Evolutionary conservation across 345 rosid species (phyloP).

Genomic region (Raphanus sativus): DNA sequence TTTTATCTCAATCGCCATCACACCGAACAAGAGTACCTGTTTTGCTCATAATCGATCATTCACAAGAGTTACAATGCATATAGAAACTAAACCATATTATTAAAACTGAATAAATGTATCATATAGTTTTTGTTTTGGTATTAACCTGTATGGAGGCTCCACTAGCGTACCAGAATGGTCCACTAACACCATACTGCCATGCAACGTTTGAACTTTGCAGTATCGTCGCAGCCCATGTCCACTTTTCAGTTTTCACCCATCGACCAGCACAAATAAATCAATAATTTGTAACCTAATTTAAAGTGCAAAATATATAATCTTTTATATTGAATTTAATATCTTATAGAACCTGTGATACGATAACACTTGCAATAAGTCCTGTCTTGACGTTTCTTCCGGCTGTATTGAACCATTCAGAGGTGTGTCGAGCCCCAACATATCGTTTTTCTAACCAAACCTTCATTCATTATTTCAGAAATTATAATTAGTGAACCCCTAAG

Average conservation of each 20-base stretch:
- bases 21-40: constrained; percentile 84
- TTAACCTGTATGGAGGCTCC: constrained; percentile 93
- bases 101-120: background rate
- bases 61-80: background rate
- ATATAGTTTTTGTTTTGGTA: background rate
- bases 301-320: background rate
- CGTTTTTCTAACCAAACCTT: constrained; percentile 85
- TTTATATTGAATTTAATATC: background rate
- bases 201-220: constrained; percentile 97
- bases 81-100: background rate
- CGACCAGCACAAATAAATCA: background rate
- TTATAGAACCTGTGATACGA: constrained; percentile 72
- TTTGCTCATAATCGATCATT: background rate
- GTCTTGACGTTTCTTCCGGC: constrained; percentile 96
- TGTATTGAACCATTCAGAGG: constrained; percentile 97
- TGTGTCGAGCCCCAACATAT: constrained; percentile 79
- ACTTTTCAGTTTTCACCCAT: constrained; percentile 58
- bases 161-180: constrained; percentile 97
- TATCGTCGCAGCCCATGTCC: constrained; percentile 99
- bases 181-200: constrained; percentile 90
- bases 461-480: background rate
- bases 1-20: constrained; percentile 96
- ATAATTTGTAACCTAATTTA: background rate
- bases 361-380: constrained; percentile 91
- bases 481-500: background rate